Evolutionary conservation across 2,329 filamentous ascomycete genomes (phyloP).

Genomic region (Thielaviopsis cerberus): DNA sequence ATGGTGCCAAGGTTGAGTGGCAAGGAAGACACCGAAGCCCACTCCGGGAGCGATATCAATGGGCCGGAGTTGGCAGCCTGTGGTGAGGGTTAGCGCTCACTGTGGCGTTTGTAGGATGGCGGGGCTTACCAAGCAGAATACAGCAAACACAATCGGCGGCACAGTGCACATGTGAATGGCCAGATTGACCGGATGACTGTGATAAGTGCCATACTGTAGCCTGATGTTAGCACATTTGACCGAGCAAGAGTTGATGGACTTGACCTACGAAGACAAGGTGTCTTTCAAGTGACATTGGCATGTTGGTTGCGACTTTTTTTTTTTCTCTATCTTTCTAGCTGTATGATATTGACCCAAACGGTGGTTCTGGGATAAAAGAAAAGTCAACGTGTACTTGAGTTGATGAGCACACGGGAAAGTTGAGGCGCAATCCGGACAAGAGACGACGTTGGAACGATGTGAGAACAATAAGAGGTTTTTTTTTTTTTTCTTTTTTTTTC

Average conservation of each 20-base stretch:
- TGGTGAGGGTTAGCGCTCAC: background rate
- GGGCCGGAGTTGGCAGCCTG: conserved; percentile 44
- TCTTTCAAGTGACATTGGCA: conserved; percentile 62
- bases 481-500: background rate
- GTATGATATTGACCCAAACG: background rate
- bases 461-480: background rate
- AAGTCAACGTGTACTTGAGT: background rate
- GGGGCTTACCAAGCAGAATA: conserved; percentile 45
- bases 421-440: background rate
- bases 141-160: conserved; percentile 53
- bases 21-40: conserved; percentile 48
- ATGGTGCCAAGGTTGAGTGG: conserved; percentile 49
- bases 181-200: conserved; percentile 60
- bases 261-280: conserved; percentile 60
- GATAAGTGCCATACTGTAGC: conserved; percentile 62
- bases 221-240: background rate
- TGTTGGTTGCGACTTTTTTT: conserved; percentile 17
- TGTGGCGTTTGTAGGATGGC: too few relatives aligned
- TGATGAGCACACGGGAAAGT: background rate
- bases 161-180: conserved; percentile 66
- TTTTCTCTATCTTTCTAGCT: background rate
- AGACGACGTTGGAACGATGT: background rate
- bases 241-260: background rate
- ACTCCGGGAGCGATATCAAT: conserved; percentile 45
- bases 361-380: background rate